A percentile compares a stretch with the other conserved stretches of the same genome.
Conservation (phyloP, 768 basidiomycete species). For the Collybia sp. region DNA sequence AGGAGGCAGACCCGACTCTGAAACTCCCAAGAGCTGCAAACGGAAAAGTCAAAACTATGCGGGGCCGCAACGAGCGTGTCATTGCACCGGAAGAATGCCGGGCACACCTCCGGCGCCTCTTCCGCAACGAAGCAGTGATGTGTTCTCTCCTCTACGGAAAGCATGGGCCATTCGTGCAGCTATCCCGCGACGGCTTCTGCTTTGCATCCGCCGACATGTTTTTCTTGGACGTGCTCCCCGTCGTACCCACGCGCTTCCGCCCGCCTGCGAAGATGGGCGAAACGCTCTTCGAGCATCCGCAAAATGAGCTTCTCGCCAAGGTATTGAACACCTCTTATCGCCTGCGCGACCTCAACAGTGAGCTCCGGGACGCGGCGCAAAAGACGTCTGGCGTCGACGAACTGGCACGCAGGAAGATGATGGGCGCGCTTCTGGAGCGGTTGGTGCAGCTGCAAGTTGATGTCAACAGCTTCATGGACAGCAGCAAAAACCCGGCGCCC, state of each 20-base stretch:
- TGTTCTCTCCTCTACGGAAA: conserved; percentile 89
- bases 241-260: conserved; percentile 93
- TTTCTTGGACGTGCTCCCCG: conserved; percentile 89
- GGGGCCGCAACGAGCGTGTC: conserved; percentile 88
- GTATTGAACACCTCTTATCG: conserved; percentile 79
- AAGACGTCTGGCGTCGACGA: conserved; percentile 56
- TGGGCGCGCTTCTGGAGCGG: conserved; percentile 69
- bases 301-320: conserved; percentile 84
- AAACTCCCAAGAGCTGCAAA: conserved; percentile 65
- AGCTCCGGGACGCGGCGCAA: conserved; percentile 54
- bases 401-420: conserved; percentile 44
- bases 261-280: conserved; percentile 92
- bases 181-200: conserved; percentile 56
- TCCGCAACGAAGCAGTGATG: conserved; percentile 75
- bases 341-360: conserved; percentile 70
- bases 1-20: conserved; percentile 10
- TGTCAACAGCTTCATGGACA: conserved; percentile 97
- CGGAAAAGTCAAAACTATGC: conserved; percentile 68
- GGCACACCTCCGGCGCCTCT: conserved; percentile 86
- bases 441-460: conserved; percentile 89
- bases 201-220: conserved; percentile 90
- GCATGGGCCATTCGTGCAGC: conserved; percentile 77
- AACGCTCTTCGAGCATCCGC: conserved; percentile 91
- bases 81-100: conserved; percentile 90
- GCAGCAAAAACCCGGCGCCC: conserved; percentile 88